Evolutionary conservation across 495 filamentous ascomycete genomes (phyloP), one percentile per base, ranked within the genome.

Genomic region (Geoglossum glabrum): DNA sequence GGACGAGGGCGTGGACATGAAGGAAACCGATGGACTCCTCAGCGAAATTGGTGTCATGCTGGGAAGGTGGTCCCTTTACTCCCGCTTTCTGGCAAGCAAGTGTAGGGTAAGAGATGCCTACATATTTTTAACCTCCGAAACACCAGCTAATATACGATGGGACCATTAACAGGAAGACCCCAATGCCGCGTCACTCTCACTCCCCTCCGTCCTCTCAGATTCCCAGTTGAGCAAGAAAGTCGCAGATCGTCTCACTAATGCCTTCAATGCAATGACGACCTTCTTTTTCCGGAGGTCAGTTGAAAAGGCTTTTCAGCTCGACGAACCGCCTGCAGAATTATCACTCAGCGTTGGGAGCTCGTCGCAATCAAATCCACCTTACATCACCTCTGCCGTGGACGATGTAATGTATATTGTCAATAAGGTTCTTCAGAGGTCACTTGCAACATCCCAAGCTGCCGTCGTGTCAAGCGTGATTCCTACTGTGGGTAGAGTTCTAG

Each of bases 361-460:
- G 8, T 75, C 94, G 43, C 71, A 70, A 47, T 72, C 80, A 1
- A 87, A 89, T 64, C 79, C 87, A 10, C 92, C 92, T 10, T 93
- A 85, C 63, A 95, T 98, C 64, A 90, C 89, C 55, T 93, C 89
- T 0, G 87, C 92, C 0, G 90, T 98, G 9, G 92, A 97, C 72
- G 92, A 94, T 69, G 90, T 97, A 57, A 97, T 97, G 93, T 98
- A 96, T 71, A 95, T 96, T 61, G 87, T 95, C 65, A 90, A 93
- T 66, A 85, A 90, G 54, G 83, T 95, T 43, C 74, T 97, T 40
- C 82, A 87, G 52, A 83, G 88, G 59, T 83, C 88, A 5, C 74
- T 97, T 45, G 80, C 85, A 0, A 97, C 92, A 5, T 87, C 86
- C 0, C 89, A 95, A 65, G 71, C 79, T 56, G 73, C 75, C 6